These are phyloP conservation scores for Suillus plorans DNA, from an alignment of 768 basidiomycete species.

Conservation along the genomic window DNA sequence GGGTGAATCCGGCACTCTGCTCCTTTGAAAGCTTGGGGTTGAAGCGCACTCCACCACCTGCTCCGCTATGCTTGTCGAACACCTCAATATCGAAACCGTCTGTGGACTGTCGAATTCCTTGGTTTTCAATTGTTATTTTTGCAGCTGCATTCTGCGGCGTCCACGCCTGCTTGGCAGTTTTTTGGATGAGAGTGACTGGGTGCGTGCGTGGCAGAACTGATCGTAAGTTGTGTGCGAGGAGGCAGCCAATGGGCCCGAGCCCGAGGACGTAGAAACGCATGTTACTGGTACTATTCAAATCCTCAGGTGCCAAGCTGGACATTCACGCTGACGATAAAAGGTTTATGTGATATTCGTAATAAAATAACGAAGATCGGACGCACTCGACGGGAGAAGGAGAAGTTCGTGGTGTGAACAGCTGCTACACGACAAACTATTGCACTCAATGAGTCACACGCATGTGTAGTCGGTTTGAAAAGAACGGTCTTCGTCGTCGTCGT, in stretches of 20 bases:
- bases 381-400: conserved; percentile 8
- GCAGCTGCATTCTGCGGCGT: conserved; percentile 33
- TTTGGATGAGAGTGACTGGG: conserved; percentile 71
- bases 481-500: not conserved
- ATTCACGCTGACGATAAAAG: conserved; percentile 8
- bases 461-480: not conserved
- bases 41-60: conserved; percentile 21
- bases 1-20: conserved; percentile 15
- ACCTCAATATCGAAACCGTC: conserved; percentile 52
- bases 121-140: conserved; percentile 47
- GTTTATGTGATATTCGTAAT: conserved; percentile 3
- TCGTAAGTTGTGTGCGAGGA: conserved; percentile 80
- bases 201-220: conserved; percentile 49
- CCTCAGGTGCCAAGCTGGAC: not conserved
- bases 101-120: conserved; percentile 43
- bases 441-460: not conserved
- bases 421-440: not conserved
- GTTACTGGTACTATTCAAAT: conserved; percentile 11
- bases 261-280: conserved; percentile 82
- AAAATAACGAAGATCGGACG: conserved; percentile 6
- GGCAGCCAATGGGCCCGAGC: conserved; percentile 79
- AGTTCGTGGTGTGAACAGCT: not conserved
- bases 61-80: conserved; percentile 33
- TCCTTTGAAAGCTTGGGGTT: conserved; percentile 15
- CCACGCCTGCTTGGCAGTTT: conserved; percentile 40